These are phyloP conservation scores for Chalaropsis thielavioides DNA, from an alignment of 2,329 filamentous ascomycete genomes.

Conservation along the genomic window DNA sequence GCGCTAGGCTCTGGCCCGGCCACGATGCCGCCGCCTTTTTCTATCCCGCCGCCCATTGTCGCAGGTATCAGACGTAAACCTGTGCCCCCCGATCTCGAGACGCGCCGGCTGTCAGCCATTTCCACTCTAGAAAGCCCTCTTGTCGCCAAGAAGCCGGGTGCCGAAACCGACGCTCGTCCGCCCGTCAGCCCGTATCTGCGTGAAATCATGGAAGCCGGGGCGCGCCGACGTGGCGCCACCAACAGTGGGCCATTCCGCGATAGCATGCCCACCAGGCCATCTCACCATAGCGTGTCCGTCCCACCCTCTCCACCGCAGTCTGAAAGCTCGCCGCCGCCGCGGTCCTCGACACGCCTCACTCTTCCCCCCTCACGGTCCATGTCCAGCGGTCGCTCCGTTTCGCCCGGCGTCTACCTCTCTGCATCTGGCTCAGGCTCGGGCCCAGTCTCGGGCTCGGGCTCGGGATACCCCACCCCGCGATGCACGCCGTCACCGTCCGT, in stretches of 20 bases:
- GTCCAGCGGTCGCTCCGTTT: constrained; percentile 27
- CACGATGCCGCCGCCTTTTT: constrained; percentile 19
- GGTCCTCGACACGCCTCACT: not conserved
- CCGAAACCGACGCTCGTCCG: constrained; percentile 46
- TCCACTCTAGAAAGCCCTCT: constrained; percentile 5
- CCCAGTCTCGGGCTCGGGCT: too few species aligned
- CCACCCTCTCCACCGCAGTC: not conserved
- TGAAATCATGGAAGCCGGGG: constrained; percentile 21
- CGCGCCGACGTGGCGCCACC: constrained; percentile 23
- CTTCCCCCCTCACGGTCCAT: constrained; percentile 24
- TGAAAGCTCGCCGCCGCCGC: not conserved
- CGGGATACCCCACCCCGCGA: not conserved
- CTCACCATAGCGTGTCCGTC: too few species aligned
- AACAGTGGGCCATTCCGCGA: not conserved
- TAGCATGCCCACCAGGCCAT: not conserved
- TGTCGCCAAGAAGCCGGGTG: constrained; percentile 24
- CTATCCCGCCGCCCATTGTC: not conserved
- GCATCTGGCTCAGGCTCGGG: too few species aligned
- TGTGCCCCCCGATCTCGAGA: constrained; percentile 10
- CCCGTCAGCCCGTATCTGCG: constrained; percentile 43
- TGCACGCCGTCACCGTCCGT: constrained; percentile 26
- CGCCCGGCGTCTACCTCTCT: not conserved
- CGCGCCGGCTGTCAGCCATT: constrained; percentile 5
- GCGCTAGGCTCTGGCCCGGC: not conserved
- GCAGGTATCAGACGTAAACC: constrained; percentile 12